These are phyloP conservation scores for Brassica cretica DNA, from an alignment of 345 rosid genomes.

Conservation along the genomic window DNA sequence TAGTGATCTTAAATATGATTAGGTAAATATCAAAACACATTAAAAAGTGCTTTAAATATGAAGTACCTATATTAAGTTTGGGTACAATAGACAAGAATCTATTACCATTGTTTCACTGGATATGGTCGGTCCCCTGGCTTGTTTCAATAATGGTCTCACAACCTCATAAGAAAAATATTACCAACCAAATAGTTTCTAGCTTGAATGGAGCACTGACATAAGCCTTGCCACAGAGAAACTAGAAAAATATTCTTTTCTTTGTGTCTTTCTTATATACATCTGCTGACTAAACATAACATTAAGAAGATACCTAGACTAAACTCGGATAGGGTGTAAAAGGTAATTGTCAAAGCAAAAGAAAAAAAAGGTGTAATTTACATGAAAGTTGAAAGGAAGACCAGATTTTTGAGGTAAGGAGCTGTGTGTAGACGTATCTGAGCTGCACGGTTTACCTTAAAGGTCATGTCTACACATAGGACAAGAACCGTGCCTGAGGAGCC, in stretches of 20 bases:
- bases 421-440: background rate
- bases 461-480: conserved; percentile 95
- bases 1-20: background rate
- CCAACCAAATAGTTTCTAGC: conserved; percentile 16
- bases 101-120: background rate
- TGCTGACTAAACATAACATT: conserved; percentile 25
- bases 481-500: conserved; percentile 88
- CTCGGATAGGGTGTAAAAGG: background rate
- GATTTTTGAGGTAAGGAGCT: background rate
- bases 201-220: conserved; percentile 11
- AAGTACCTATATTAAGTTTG: conserved; percentile 9
- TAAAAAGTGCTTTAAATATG: background rate
- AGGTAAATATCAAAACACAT: conserved; percentile 18
- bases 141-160: background rate
- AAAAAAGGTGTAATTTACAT: conserved; percentile 22
- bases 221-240: background rate
- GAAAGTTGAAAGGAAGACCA: background rate
- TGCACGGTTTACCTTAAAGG: conserved; percentile 42
- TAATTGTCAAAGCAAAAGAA: conserved; percentile 12
- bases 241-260: background rate
- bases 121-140: background rate
- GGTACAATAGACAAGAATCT: conserved; percentile 23
- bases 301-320: background rate
- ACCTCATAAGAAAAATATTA: background rate
- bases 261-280: conserved; percentile 17